Conservation (phyloP, 192 early-diverging fungal species). For the Backusella mclennaniae region DNA sequence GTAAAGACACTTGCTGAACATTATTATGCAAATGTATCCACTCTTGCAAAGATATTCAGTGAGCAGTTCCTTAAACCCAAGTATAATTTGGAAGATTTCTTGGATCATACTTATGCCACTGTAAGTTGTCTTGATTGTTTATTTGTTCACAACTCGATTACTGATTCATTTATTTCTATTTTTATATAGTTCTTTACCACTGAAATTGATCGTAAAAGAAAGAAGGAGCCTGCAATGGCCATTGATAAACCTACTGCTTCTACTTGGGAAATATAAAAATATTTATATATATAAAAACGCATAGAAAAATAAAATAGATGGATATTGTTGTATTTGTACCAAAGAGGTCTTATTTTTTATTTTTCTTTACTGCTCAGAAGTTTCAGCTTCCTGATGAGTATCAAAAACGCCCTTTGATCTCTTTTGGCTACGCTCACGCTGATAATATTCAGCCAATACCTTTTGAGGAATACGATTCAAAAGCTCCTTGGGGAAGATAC, state of each 20-base stretch:
- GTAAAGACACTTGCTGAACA: constrained; percentile 84
- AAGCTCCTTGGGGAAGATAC: constrained; percentile 99
- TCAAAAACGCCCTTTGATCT: constrained; percentile 45
- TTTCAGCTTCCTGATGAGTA: constrained; percentile 27
- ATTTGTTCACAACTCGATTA: background rate
- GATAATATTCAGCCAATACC: constrained; percentile 92
- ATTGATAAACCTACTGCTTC: constrained; percentile 46
- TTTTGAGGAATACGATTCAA: constrained; percentile 98
- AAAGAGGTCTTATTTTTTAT: background rate
- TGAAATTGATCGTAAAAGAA: constrained; percentile 54
- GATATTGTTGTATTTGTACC: background rate
- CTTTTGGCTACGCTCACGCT: constrained; percentile 66
- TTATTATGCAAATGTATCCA: constrained; percentile 84
- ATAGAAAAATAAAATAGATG: background rate
- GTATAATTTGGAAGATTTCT: constrained; percentile 93
- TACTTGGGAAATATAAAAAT: constrained; percentile 22
- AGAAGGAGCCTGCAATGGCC: constrained; percentile 61
- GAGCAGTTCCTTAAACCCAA: constrained; percentile 85
- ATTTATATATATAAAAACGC: background rate
- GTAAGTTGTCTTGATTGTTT: constrained; percentile 22
- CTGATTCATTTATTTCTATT: background rate
- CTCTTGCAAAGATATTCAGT: constrained; percentile 80
- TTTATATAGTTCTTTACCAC: constrained; percentile 58
- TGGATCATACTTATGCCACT: constrained; percentile 86
- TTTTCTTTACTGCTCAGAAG: background rate